Conservation (phyloP, 1,139 yeast species). For the Lodderomyces theae region DNA sequence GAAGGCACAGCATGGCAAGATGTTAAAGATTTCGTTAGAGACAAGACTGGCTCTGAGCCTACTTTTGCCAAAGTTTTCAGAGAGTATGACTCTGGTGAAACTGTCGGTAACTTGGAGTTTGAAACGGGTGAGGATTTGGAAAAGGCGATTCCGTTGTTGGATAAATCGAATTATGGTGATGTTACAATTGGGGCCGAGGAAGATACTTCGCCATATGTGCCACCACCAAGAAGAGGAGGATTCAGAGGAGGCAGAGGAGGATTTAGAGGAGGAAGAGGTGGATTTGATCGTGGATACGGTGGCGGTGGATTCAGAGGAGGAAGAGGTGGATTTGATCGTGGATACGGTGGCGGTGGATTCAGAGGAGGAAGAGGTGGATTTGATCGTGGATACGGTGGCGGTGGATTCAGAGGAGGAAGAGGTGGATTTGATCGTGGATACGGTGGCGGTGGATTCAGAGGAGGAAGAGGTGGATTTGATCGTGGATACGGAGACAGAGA, state of each 20-base stretch:
- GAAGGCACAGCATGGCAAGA: slow-evolving; percentile 84
- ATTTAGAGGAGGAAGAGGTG: slow-evolving; percentile 44
- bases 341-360: slow-evolving; percentile 32
- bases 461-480: slow-evolving; percentile 40
- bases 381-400: slow-evolving; percentile 40
- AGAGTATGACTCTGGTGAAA: slow-evolving; percentile 57
- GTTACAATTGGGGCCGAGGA: slow-evolving; percentile 64
- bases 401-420: slow-evolving; percentile 40
- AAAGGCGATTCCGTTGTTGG: slow-evolving; percentile 64
- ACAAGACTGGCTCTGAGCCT: slow-evolving; percentile 61
- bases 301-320: slow-evolving; percentile 44
- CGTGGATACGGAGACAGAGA: slow-evolving; percentile 26
- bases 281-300: slow-evolving; percentile 23
- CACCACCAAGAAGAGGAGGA: slow-evolving; percentile 52
- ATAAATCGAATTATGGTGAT: slow-evolving; percentile 72
- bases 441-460: slow-evolving; percentile 39
- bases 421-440: slow-evolving; percentile 43
- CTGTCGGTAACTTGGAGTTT: slow-evolving; percentile 78
- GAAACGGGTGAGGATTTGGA: slow-evolving; percentile 70
- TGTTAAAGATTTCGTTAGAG: slow-evolving; percentile 75
- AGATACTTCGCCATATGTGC: slow-evolving; percentile 76
- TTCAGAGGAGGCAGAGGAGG: slow-evolving; percentile 39
- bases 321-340: background rate
- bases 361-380: slow-evolving; percentile 38
- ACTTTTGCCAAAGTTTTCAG: slow-evolving; percentile 71